Conservation (phyloP, 257 asterid species). For the Vinca minor region DNA sequence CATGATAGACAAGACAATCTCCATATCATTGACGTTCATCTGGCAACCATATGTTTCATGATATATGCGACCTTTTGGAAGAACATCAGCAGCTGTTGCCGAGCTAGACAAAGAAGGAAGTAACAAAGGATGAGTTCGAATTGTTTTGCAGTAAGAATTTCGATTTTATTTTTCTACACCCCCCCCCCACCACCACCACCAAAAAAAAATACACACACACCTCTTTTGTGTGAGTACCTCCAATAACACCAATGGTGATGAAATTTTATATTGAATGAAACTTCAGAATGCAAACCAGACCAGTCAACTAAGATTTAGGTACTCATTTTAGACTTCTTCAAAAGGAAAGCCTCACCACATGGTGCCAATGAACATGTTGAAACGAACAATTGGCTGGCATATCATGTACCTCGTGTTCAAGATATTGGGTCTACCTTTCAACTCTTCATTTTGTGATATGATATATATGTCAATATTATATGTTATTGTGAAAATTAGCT, state of each 20-base stretch:
- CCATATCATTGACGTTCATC: slow-evolving; percentile 99
- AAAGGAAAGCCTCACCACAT: neutral
- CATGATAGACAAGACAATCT: slow-evolving; percentile 91
- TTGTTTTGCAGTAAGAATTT: too few species aligned
- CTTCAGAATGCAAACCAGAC: neutral
- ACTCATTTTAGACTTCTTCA: too few species aligned
- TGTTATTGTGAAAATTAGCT: too few species aligned
- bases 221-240: too few species aligned
- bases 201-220: too few species aligned
- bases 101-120: slow-evolving; percentile 36
- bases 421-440: neutral
- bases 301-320: neutral
- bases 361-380: too few species aligned
- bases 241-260: too few species aligned
- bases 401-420: neutral
- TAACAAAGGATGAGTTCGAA: slow-evolving; percentile 4
- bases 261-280: too few species aligned
- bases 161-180: too few species aligned
- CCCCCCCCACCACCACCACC: too few species aligned
- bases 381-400: too few species aligned
- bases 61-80: slow-evolving; percentile 74
- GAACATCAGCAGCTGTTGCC: slow-evolving; percentile 35
- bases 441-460: too few species aligned
- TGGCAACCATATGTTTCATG: slow-evolving; percentile 99
- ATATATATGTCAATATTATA: neutral